phyloP scores from a whole-genome alignment of 768 basidiomycete genomes.

The Lactarius trivialis region DNA sequence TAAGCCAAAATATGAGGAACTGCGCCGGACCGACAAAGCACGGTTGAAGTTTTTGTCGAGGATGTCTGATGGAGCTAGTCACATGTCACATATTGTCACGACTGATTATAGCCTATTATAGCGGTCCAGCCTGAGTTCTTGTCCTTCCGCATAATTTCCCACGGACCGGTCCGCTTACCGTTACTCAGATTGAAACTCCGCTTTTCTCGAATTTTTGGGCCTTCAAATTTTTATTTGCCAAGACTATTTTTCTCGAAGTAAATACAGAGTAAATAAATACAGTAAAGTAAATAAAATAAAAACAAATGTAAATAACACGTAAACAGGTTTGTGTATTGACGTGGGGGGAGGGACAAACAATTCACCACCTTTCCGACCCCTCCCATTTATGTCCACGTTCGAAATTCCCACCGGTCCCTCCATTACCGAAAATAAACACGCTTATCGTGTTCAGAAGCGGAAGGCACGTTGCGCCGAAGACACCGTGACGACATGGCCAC shows the following conservation, averaged over 20 bases:
- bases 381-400: not conserved
- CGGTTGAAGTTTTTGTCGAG: slow-evolving; percentile 52
- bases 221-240: no score
- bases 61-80: no score
- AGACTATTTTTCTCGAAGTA: no score
- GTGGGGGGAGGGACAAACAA: not conserved
- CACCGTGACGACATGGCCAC: no score
- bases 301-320: not conserved
- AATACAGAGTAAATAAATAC: no score
- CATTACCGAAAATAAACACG: not conserved
- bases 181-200: no score
- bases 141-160: no score
- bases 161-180: no score
- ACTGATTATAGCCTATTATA: no score
- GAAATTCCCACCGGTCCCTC: not conserved
- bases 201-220: no score
- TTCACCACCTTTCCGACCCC: not conserved
- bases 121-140: no score
- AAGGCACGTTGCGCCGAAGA: not conserved
- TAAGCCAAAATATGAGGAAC: slow-evolving; percentile 61
- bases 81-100: no score
- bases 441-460: not conserved
- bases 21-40: slow-evolving; percentile 52
- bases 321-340: not conserved
- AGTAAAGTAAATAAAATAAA: not conserved